Evolutionary conservation across 2,329 filamentous ascomycete species (phyloP), one percentile per base, ranked within the genome.

Genomic region (Fusarium globosum): DNA sequence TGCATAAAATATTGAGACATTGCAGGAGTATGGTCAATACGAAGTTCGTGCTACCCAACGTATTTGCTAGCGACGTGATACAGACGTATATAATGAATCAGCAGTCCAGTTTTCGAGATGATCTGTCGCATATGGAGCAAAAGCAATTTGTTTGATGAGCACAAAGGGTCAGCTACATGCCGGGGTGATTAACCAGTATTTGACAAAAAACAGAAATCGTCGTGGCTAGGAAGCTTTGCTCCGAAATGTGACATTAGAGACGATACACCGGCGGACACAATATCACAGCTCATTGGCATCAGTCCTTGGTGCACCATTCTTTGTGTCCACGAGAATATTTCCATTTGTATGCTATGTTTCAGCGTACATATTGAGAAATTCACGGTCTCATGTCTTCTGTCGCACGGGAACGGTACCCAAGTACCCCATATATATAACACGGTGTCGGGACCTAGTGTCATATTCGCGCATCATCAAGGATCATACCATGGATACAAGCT

Each of bases 21-120:
- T 53, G 26, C 46, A 70, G 52, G 59, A 41, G 42, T 69, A 15
- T 6, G 7, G 8, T 20, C 38, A n/a, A 65, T 69, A 69, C 67
- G 65, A 65, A 52, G 28, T 3, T 46, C 11, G 66, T 65, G 16
- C 28, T 20, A 57, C 41, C 33, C 46, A 68, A 21, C 26, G 14
- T 53, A 33, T 30, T 43, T 35, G 16, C 28, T 20, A 49, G 56
- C 33, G 26, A 23, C 9, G 65, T 69, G 38, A 41, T 56, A 56
- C 49, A 38, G 8, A 15, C 33, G 18, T 28, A 43, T 26, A 64
- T 63, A 16, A 51, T 69, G 66, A 69, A 64, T 69, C 66, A 69
- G 35, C 12, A 56, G 49, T 14, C 33, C 20, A 8, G 20, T 43
- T 64, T 45, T 38, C 42, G 23, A 56, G 30, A 56, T 42, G 49